Base-by-base conservation (phyloP, 2,329 filamentous ascomycete species). In the Fusarium pseudograminearum region DNA sequence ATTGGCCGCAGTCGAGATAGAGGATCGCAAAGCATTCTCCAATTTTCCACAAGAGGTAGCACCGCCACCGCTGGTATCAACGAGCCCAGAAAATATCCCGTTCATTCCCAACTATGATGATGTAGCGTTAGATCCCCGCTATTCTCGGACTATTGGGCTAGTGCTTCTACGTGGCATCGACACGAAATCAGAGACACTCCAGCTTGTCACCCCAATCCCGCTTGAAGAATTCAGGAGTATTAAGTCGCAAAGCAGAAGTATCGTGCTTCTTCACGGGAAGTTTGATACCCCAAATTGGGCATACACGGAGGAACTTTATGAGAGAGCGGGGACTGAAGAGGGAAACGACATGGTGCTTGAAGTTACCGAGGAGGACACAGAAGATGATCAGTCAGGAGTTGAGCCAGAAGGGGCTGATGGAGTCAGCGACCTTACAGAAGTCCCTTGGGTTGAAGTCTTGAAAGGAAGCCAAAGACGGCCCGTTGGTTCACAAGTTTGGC, bases 91-190 rank as follows among this genome's bases (percentile, higher is more conserved):
- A 73, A 82, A 82, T 0, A 81, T 94, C 3, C 91, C 91, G 0
- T 89, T 89, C 62, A 85, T 94, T 59, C 79, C 84, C 18, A 87
- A 88, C 22, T 75, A 83, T 2, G 79, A 83, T 26, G 83, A 85
- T n/a, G 81, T 82, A 4, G 83, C 84, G 1, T 83, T 93, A 1
- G 83, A 91, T 69, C 91, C 92, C 1, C 78, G 76, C 30, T 81
- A 86, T 72, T 91, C 88, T 0, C 82, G 82, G 24, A 83, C 87
- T 16, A 77, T 93, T 6, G 91, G 91, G 3, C 81, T 92, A 3
- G 91, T 87, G 0, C 82, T 95, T 11, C 78, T 96, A n/a, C 86
- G 91, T 2, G 91, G 89, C 7, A 88, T 94, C 61, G 90, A 94
- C 73, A 74, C 80, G 0, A 75, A 78, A 24, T 82, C 79, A 1